These are phyloP conservation scores for Kwoniella shandongensis DNA, from an alignment of 768 basidiomycete genomes.

Conservation along the genomic window DNA sequence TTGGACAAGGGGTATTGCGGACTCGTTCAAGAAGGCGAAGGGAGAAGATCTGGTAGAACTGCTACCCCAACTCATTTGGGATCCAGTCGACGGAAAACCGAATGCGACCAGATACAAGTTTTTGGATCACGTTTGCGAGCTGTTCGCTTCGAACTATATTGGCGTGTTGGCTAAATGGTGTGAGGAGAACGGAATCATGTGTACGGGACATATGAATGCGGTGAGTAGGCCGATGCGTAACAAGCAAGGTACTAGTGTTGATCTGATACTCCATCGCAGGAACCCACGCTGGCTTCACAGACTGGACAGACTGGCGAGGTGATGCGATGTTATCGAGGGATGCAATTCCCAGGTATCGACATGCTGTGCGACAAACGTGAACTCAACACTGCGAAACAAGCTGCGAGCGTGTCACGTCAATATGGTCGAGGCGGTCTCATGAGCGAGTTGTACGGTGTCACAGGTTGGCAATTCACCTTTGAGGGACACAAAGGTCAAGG, in stretches of 20 bases:
- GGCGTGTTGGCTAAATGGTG: conserved; percentile 35
- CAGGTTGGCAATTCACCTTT: conserved; percentile 36
- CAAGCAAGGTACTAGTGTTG: background rate
- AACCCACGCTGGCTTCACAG: conserved; percentile 30
- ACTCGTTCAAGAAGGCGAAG: conserved; percentile 14
- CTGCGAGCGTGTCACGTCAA: conserved; percentile 31
- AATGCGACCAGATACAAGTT: conserved; percentile 27
- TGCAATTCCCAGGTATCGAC: conserved; percentile 43
- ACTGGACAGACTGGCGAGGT: conserved; percentile 31
- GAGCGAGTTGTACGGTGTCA: conserved; percentile 40
- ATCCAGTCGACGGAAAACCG: conserved; percentile 16
- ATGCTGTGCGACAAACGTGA: conserved; percentile 37
- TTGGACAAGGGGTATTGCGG: conserved; percentile 28
- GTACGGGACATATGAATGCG: conserved; percentile 35
- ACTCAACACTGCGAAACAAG: conserved; percentile 42
- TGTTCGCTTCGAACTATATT: conserved; percentile 26
- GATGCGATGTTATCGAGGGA: conserved; percentile 40
- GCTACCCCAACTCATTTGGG: conserved; percentile 37
- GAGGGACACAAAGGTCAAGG: conserved; percentile 42
- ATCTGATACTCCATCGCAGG: conserved; percentile 7
- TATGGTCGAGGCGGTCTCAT: conserved; percentile 30
- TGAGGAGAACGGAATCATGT: conserved; percentile 18
- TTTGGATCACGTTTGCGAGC: conserved; percentile 33
- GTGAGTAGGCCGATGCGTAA: conserved; percentile 1
- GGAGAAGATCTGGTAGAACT: conserved; percentile 26